Conservation (phyloP, 305 asterid species). For the Rubia peregrina region DNA sequence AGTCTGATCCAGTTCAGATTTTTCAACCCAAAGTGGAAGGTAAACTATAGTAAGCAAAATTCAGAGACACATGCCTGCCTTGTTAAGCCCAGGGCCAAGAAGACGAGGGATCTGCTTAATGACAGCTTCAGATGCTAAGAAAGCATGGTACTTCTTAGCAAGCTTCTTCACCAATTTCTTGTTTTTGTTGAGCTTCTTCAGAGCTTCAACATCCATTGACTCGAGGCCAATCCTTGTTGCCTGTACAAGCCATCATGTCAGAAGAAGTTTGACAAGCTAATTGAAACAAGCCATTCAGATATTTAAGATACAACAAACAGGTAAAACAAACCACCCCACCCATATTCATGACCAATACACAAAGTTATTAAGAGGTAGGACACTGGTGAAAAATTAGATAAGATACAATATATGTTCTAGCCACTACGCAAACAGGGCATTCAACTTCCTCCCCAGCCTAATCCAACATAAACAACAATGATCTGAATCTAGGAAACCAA, state of each 20-base stretch:
- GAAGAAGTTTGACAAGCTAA: background rate
- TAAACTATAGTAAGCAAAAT: background rate
- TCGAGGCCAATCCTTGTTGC: constrained; percentile 25
- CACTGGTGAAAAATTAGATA: background rate
- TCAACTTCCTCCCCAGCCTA: background rate
- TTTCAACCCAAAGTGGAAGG: no score
- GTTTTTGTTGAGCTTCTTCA: constrained; percentile 32
- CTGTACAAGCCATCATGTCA: constrained; percentile 7
- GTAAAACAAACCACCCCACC: background rate
- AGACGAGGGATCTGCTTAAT: constrained; percentile 34
- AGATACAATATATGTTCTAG: background rate
- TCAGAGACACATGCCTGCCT: constrained; percentile 20
- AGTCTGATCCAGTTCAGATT: background rate
- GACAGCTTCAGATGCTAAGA: constrained; percentile 31
- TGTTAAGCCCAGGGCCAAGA: constrained; percentile 29
- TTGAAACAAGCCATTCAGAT: background rate
- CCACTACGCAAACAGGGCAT: background rate
- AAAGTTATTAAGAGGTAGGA: no score
- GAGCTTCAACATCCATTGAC: constrained; percentile 27
- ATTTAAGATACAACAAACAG: background rate
- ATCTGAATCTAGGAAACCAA: background rate
- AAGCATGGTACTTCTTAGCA: constrained; percentile 31
- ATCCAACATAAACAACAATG: background rate
- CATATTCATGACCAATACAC: no score
- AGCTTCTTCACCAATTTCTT: constrained; percentile 30